Conservation (phyloP, 208 protist species). For the Phytomonas sp. region DNA sequence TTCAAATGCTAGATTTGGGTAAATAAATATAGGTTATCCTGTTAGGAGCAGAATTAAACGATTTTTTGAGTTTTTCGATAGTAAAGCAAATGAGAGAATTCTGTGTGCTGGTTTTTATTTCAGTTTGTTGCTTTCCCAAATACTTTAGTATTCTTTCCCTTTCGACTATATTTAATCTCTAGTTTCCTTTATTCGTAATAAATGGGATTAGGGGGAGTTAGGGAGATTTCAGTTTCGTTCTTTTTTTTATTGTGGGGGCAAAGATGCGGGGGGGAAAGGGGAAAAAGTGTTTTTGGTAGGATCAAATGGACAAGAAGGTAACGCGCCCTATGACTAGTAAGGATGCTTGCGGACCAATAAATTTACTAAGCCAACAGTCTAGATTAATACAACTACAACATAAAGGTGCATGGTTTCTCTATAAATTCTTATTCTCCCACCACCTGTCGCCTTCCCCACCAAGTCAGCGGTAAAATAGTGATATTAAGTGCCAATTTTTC, state of each 20-base stretch:
- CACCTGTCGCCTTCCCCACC: neutral
- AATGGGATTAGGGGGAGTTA: neutral
- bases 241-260: neutral
- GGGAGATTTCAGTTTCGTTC: slow-evolving; percentile 5
- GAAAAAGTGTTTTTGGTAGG: neutral
- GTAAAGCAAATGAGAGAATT: neutral
- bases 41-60: neutral
- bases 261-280: neutral
- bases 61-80: neutral
- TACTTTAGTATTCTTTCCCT: neutral
- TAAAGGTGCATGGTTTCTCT: neutral
- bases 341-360: neutral
- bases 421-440: neutral
- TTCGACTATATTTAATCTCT: neutral
- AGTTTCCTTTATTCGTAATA: slow-evolving; percentile 3
- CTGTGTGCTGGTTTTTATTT: slow-evolving; percentile 9
- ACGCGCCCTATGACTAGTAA: neutral
- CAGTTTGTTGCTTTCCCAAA: neutral
- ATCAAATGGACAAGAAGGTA: neutral
- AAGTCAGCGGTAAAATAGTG: neutral
- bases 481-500: neutral
- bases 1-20: too few species aligned
- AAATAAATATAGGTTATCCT: neutral
- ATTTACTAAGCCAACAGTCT: neutral
- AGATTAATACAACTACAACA: too few species aligned